Base-by-base conservation (phyloP, 164 flowering plant genomes). In the Stephania cephalantha region DNA sequence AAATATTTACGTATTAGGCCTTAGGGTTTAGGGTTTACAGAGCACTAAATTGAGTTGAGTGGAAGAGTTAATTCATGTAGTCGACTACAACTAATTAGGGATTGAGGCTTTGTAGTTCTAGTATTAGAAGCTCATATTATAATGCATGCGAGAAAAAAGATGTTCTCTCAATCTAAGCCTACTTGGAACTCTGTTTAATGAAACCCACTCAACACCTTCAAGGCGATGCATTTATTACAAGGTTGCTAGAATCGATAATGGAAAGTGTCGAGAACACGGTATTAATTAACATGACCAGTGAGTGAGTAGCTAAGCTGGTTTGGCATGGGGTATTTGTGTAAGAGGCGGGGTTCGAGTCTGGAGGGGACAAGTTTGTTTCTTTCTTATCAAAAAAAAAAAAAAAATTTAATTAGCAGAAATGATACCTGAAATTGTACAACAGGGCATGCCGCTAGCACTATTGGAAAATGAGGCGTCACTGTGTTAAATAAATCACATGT, bases 391-490 rank as follows among this genome's bases (percentile, higher is more conserved):
- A 35, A 35, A 35, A 35, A 35, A 35, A 0, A 2, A 31, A 31
- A n/a, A n/a, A n/a, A n/a, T n/a, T 35, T 35, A 35, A 35, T 35
- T 35, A 35, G 4, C 42, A 35, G 35, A 50, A 63, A 75, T 46
- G 70, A 76, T 84, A 94, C 98, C 97, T 90, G 90, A 83, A 91
- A 92, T 79, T 92, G 96, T 76, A 94, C 77, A 73, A 88, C 78
- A 22, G 97, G 97, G 78, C 85, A 81, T 31, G 93, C 84, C 30
- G 88, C 90, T 70, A 92, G 77, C 25, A 87, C 81, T 17, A 88
- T 75, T 3, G 98, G 97, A 81, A 88, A 88, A 53, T 93, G 84
- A 78, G 98, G 98, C 52, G 97, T 94, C 31, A 92, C 98, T 94
- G 76, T 81, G 86, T 8, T 74, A 50, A 50, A 72, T 63, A 81